phyloP scores from a whole-genome alignment of 2,329 filamentous ascomycete genomes.

The Trematosphaeria pertusa region DNA sequence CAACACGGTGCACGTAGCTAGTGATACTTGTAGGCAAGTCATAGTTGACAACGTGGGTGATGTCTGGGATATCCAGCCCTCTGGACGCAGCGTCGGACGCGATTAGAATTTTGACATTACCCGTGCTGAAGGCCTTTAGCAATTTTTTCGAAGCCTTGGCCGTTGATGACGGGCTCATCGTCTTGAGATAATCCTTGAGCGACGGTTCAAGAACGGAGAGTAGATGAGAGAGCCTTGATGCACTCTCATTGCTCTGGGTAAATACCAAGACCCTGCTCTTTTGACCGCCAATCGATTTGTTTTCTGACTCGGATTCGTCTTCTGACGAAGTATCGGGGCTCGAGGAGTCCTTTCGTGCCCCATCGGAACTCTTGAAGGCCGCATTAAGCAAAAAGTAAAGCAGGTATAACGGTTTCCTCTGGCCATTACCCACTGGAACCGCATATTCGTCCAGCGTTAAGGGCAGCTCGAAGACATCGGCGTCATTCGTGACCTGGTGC shows the following conservation, averaged over 20 bases:
- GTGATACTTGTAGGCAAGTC: constrained; percentile 83
- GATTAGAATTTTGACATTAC: constrained; percentile 75
- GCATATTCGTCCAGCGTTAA: constrained; percentile 55
- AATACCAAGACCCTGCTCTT: constrained; percentile 73
- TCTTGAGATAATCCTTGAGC: constrained; percentile 66
- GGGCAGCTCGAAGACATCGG: constrained; percentile 63
- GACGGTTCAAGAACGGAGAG: constrained; percentile 70
- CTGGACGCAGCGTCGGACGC: constrained; percentile 93
- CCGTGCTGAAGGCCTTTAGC: constrained; percentile 68
- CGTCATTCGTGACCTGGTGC: constrained; percentile 31
- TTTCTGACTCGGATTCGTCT: constrained; percentile 12
- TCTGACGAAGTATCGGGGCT: constrained; percentile 15
- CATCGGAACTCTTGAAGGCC: constrained; percentile 42
- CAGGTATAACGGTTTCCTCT: constrained; percentile 78
- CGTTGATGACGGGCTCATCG: constrained; percentile 79
- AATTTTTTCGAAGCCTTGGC: constrained; percentile 73
- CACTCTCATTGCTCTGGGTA: constrained; percentile 87
- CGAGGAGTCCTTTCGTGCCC: constrained; percentile 33
- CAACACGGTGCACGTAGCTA: constrained; percentile 89
- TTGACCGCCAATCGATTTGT: constrained; percentile 24
- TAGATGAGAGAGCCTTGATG: constrained; percentile 84
- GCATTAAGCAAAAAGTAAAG: constrained; percentile 72
- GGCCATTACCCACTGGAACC: constrained; percentile 58
- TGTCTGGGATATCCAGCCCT: constrained; percentile 80
- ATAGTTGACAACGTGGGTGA: constrained; percentile 92